Conservation (phyloP, 768 basidiomycete genomes). For the Steccherinum ochraceum region DNA sequence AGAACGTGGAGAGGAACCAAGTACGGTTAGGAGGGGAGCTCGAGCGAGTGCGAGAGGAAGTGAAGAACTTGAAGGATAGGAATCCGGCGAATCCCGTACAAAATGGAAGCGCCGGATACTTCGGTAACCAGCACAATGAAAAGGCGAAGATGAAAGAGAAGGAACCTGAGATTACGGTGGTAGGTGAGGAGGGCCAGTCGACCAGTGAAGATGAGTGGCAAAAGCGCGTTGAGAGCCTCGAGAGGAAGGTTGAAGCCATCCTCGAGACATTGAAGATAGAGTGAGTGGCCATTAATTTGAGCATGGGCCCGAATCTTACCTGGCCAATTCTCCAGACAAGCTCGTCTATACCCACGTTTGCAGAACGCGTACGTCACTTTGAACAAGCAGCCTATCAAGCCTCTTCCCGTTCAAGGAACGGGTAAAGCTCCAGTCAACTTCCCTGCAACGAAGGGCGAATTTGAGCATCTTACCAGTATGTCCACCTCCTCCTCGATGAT, state of each 20-base stretch:
- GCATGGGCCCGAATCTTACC: background rate
- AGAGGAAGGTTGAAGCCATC: constrained; percentile 28
- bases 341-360: constrained; percentile 30
- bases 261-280: constrained; percentile 28
- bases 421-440: constrained; percentile 32
- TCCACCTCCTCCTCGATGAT: background rate
- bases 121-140: background rate
- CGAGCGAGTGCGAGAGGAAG: constrained; percentile 21
- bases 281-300: constrained; percentile 17
- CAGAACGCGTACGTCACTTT: constrained; percentile 28
- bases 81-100: background rate
- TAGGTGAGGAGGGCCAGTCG: constrained; percentile 4
- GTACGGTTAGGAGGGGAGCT: constrained; percentile 26
- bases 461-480: constrained; percentile 40
- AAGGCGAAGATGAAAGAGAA: constrained; percentile 4
- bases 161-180: constrained; percentile 3
- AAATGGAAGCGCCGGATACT: background rate
- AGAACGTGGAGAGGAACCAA: constrained; percentile 28
- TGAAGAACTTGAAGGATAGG: constrained; percentile 9
- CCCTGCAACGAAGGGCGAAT: constrained; percentile 34
- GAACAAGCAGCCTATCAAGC: constrained; percentile 26
- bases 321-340: constrained; percentile 22
- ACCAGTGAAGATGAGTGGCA: constrained; percentile 3
- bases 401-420: constrained; percentile 21
- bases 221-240: constrained; percentile 26